Evolutionary conservation across 2,329 filamentous ascomycete species (phyloP), one percentile per base, ranked within the genome.

Genomic region (Penicillium psychrosexuale): DNA sequence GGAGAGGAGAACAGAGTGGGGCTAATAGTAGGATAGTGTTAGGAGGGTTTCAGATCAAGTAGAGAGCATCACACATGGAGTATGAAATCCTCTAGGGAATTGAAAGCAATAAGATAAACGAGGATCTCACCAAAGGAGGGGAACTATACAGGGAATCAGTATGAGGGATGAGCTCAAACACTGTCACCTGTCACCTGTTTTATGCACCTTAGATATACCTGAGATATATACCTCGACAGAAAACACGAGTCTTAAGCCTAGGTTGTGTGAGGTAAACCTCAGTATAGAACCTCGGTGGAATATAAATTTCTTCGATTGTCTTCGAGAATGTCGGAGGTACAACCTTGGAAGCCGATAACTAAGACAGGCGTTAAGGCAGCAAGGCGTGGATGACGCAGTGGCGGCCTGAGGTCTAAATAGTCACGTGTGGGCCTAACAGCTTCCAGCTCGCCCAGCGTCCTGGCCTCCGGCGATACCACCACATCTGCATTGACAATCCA

Each of bases 391-490:
- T 62, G 60, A 61, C 57, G 44, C 53, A 61, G 45, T 50, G 5
- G 11, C 0, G 12, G 55, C 61, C 59, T 63, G 22, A 63, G 61
- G 62, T 53, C 5, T 0, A 17, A 2, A 9, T 8, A 11, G 38
- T 63, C 60, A 64, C 61, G 62, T 63, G 62, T 44, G 19, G 53
- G 49, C n/a, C 46, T 39, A 55, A 65, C 57, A 64, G 63, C 62
- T 65, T 46, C 48, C 56, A 64, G 63, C 63, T 63, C 58, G 53
- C 51, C 47, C 50, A 60, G 48, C 47, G 44, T 38, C 47, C 47
- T 50, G 33, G 34, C 61, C 59, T 59, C 55, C 50, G 48, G 55
- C 47, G 60, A 55, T 60, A 59, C 47, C 59, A 55, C 48, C 58
- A 54, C 54, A 60, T 56, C 59, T 55, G 31, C 58, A 57, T 56